Evolutionary conservation across 2,329 filamentous ascomycete species (phyloP).

Genomic region (Cercospora sojina): DNA sequence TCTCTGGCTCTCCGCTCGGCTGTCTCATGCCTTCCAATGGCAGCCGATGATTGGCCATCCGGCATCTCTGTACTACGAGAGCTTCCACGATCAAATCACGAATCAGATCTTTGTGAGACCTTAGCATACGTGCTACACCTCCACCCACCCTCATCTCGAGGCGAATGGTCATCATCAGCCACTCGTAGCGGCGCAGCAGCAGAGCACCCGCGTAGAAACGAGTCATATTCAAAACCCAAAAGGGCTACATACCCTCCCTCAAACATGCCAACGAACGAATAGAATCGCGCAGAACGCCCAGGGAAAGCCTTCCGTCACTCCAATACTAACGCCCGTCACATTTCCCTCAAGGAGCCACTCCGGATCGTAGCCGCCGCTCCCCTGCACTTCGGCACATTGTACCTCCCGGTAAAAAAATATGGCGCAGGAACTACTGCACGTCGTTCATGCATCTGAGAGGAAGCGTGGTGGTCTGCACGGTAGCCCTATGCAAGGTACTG

Average conservation of each 20-base stretch:
- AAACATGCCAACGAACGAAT: slow-evolving; percentile 5
- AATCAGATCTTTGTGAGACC: slow-evolving; percentile 7
- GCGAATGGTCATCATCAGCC: not conserved
- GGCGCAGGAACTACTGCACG: slow-evolving; percentile 24
- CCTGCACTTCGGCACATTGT: slow-evolving; percentile 1
- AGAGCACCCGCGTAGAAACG: not conserved
- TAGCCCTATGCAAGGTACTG: slow-evolving; percentile 31
- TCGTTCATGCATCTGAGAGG: slow-evolving; percentile 20
- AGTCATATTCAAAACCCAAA: slow-evolving; percentile 5
- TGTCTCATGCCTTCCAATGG: not conserved
- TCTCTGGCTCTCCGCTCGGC: slow-evolving; percentile 4
- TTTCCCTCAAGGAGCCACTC: not conserved
- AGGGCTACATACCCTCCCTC: not conserved
- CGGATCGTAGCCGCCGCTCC: not conserved
- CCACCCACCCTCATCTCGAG: not conserved
- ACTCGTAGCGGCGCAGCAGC: slow-evolving; percentile 1
- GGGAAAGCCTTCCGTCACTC: not conserved
- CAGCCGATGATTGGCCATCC: not conserved
- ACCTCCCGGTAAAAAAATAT: slow-evolving; percentile 5
- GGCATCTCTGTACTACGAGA: slow-evolving; percentile 7
- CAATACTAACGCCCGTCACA: slow-evolving; percentile 1
- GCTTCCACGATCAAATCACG: not conserved
- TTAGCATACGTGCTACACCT: not conserved
- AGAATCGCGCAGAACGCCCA: not conserved
- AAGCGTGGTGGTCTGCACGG: slow-evolving; percentile 5